Base-by-base conservation (phyloP, 192 early-diverging fungal species). In the Coemansia sp. region DNA sequence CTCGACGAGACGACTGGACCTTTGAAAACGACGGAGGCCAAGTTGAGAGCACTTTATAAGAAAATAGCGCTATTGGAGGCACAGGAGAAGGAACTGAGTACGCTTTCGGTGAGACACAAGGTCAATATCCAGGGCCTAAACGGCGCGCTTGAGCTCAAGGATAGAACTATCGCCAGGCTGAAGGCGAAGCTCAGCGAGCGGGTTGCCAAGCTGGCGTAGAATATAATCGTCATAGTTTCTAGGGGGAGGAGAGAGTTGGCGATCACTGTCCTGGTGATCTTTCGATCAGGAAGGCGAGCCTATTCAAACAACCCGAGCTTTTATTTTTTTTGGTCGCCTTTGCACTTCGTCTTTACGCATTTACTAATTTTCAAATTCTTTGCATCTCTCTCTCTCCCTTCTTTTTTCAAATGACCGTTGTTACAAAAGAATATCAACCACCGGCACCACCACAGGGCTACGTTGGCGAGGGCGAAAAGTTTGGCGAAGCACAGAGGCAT, bases 381-480 rank as follows among this genome's bases (percentile, higher is more conserved):
- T 17, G 47, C 21, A 21, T 19, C 32, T 7, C n/a, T 9, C 28
- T 39, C 47, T 30, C 32, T 60, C 14, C 14, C 19, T 49, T n/a
- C 9, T 9, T 16, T 37, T 60, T 49, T 50, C 35, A 40, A 39
- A 66, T 66, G 65, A 57, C 23, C 23, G 10, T 19, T 23, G 17
- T 52, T 6, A 26, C 40, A 16, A 21, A 23, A 14, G 13, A 4
- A 11, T 72, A 72, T 55, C 70, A 9, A 13, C 64, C 70, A 26
- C 70, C 70, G 4, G 17, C 32, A 2, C 30, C 21, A 33, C 70
- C 64, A 46, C 53, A 55, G 21, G 21, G 13, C 28, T 17, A 58
- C 14, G 11, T 13, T 3, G 26, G 14, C 1, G 16, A 8, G 55
- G 30, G 55, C 28, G 30, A 58, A 16, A 58, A 58, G 55, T 58